A percentile compares a stretch with the other conserved stretches of the same genome.
Evolutionary conservation across 2,329 filamentous ascomycete species (phyloP).

Genomic region (Furcasterigmium furcatum): DNA sequence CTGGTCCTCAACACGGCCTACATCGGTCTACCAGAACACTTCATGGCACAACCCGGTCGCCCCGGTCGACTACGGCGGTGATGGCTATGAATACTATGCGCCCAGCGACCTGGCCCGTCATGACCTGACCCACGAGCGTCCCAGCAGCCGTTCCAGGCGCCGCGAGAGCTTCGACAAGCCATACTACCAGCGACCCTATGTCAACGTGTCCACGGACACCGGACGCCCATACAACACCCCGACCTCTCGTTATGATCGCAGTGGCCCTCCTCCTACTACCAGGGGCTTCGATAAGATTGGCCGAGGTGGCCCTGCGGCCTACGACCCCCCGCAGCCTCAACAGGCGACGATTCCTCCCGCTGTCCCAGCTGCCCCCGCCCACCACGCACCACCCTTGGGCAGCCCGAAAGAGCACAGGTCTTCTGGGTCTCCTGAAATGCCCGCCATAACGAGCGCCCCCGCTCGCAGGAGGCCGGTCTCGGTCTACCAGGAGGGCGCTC

Average conservation of each 20-base stretch:
- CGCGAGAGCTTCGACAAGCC: slow-evolving; percentile 52
- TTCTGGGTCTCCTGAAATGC: slow-evolving; percentile 2
- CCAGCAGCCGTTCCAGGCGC: slow-evolving; percentile 33
- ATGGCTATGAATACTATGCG: slow-evolving; percentile 63
- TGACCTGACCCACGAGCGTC: slow-evolving; percentile 52
- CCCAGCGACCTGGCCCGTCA: slow-evolving; percentile 59
- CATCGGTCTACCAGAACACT: slow-evolving; percentile 39
- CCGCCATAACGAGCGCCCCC: slow-evolving; percentile 5
- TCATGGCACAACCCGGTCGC: slow-evolving; percentile 31
- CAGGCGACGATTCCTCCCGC: slow-evolving; percentile 44
- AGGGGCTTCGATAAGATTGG: slow-evolving; percentile 70
- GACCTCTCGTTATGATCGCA: slow-evolving; percentile 33
- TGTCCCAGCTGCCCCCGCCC: slow-evolving; percentile 21
- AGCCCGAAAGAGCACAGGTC: slow-evolving; percentile 26
- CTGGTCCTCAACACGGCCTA: slow-evolving; percentile 42
- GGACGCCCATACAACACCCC: slow-evolving; percentile 21
- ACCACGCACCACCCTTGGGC: slow-evolving; percentile 28
- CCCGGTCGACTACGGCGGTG: slow-evolving; percentile 51
- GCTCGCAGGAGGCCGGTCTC: slow-evolving; percentile 43
- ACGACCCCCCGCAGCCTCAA: slow-evolving; percentile 38
- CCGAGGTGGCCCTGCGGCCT: slow-evolving; percentile 33
- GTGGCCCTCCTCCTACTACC: slow-evolving; percentile 64
- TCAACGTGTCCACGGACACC: slow-evolving; percentile 29
- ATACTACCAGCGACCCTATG: slow-evolving; percentile 51
- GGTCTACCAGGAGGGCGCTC: slow-evolving; percentile 47